Conservation (phyloP, 306 rosid genomes). For the Sechiopsis laciniata region DNA sequence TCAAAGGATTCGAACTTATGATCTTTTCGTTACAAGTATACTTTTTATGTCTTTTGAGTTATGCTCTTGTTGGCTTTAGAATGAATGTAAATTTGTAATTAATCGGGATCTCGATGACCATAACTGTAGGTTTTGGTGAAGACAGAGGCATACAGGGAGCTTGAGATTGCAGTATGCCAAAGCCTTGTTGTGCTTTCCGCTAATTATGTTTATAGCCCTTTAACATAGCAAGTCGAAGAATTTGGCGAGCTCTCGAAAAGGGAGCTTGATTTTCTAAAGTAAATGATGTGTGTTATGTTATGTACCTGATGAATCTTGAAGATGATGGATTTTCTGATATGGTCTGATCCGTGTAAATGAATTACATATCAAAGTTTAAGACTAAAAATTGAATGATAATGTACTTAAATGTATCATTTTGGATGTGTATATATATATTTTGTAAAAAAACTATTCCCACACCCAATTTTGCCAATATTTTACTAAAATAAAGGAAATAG, state of each 20-base stretch:
- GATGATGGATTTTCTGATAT: not conserved
- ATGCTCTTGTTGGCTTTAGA: too few species aligned
- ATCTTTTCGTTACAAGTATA: too few species aligned
- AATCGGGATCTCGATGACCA: too few species aligned
- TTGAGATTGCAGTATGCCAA: not conserved
- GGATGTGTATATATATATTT: too few species aligned
- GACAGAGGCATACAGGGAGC: not conserved
- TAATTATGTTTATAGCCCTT: not conserved
- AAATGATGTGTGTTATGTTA: not conserved
- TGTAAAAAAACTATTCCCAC: too few species aligned
- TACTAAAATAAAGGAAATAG: too few species aligned
- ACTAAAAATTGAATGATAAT: too few species aligned
- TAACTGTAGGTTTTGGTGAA: slow-evolving; percentile 6
- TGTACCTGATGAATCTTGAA: not conserved
- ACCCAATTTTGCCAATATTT: too few species aligned
- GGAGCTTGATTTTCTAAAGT: slow-evolving; percentile 18
- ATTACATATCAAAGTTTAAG: slow-evolving; percentile 5
- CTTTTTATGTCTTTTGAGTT: too few species aligned
- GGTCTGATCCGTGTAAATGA: slow-evolving; percentile 8
- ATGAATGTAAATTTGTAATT: too few species aligned
- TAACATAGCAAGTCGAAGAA: slow-evolving; percentile 10
- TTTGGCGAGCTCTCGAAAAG: slow-evolving; percentile 12
- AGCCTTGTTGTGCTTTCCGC: not conserved
- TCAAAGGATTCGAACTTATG: too few species aligned
- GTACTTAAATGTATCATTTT: too few species aligned